These are phyloP conservation scores for Blastocystis hominis DNA, from an alignment of 352 stramenopile genomes.

Conservation along the genomic window DNA sequence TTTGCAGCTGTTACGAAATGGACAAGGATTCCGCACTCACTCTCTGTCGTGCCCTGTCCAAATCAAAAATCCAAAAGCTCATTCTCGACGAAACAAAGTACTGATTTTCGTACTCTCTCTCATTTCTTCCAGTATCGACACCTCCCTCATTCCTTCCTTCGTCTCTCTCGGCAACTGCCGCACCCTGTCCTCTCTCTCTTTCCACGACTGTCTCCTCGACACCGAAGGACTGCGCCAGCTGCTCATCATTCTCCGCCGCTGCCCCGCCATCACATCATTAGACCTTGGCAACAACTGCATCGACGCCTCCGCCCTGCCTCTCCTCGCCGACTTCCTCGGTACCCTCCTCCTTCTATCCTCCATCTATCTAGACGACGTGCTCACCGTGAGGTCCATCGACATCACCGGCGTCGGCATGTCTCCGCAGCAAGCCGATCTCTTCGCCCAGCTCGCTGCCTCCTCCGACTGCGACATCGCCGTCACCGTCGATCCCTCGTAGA, in stretches of 20 bases:
- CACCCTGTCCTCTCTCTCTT: background rate
- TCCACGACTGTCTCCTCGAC: background rate
- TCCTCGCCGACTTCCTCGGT: conserved; percentile 26
- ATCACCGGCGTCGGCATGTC: background rate
- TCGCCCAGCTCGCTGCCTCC: background rate
- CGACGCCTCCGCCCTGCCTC: background rate
- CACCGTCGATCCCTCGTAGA: background rate
- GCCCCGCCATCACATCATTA: background rate
- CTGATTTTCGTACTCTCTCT: background rate
- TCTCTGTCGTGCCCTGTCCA: background rate
- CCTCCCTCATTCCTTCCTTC: background rate
- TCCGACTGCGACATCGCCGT: background rate
- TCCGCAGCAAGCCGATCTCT: background rate
- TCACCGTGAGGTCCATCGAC: background rate
- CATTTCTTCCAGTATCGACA: background rate
- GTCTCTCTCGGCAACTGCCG: background rate
- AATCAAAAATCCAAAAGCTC: background rate
- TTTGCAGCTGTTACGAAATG: background rate
- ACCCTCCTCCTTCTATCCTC: background rate
- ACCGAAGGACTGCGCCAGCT: conserved; percentile 8
- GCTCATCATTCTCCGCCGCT: background rate
- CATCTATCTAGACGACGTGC: background rate
- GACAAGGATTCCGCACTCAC: background rate
- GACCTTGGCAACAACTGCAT: background rate
- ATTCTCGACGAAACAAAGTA: conserved; percentile 23